Percentiles rank a stretch among this genome's conserved stretches.
Evolutionary conservation across 2,329 filamentous ascomycete genomes (phyloP).

Genomic region (Dactylellina sp.): DNA sequence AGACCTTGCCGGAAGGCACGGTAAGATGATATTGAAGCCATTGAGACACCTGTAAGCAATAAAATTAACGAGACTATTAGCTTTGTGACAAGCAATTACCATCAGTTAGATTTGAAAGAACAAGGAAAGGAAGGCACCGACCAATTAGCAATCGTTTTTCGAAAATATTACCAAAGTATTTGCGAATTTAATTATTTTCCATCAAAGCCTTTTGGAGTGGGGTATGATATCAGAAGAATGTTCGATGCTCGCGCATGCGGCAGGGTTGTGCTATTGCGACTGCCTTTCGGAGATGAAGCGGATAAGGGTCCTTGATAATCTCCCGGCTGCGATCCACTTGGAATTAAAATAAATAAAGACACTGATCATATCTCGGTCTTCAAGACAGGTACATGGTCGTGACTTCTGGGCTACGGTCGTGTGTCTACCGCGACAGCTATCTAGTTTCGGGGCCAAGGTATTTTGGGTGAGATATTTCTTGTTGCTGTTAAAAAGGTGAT

Average conservation of each 20-base stretch:
- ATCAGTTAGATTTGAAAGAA: conserved; percentile 5
- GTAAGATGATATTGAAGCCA: conserved; percentile 35
- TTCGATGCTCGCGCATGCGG: conserved; percentile 31
- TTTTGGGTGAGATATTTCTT: not conserved
- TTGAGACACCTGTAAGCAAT: conserved; percentile 38
- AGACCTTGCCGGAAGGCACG: conserved; percentile 31
- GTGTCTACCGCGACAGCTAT: not conserved
- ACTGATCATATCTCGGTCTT: conserved; percentile 15
- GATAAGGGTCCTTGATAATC: conserved; percentile 56
- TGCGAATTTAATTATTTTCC: conserved; percentile 11
- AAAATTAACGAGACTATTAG: conserved; percentile 15
- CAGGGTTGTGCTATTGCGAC: conserved; percentile 36
- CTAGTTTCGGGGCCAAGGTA: conserved; percentile 21
- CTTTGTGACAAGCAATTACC: conserved; percentile 16
- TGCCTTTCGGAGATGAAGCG: conserved; percentile 54
- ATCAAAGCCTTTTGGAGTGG: conserved; percentile 11
- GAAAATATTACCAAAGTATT: not conserved
- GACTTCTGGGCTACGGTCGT: not conserved
- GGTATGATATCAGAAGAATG: conserved; percentile 27
- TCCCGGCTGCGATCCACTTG: conserved; percentile 49
- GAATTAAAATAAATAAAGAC: conserved; percentile 10
- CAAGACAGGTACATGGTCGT: conserved; percentile 5
- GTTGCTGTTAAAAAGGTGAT: conserved; percentile 20
- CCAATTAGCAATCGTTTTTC: conserved; percentile 1
- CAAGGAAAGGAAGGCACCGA: conserved; percentile 13